Evolutionary conservation across 2,329 filamentous ascomycete species (phyloP).

Genomic region (Oidium heveae): DNA sequence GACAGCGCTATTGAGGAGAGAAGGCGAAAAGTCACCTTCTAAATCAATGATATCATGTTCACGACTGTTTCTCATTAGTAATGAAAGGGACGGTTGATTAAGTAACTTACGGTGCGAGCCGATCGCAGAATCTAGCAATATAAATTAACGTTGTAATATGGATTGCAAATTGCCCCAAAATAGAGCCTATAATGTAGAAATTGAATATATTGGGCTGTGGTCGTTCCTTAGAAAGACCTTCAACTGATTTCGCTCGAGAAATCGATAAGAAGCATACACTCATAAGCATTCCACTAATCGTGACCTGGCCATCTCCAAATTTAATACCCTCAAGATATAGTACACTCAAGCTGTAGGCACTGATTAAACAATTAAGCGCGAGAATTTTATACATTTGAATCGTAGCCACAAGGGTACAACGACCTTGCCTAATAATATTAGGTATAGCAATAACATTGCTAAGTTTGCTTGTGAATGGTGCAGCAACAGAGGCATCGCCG

Average conservation of each 20-base stretch:
- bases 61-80: constrained; percentile 14
- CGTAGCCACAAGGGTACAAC: constrained; percentile 89
- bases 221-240: constrained; percentile 84
- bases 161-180: constrained; percentile 88
- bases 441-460: constrained; percentile 91
- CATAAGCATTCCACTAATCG: constrained; percentile 98
- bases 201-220: constrained; percentile 99
- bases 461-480: constrained; percentile 92
- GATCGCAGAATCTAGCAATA: constrained; percentile 70
- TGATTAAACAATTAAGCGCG: constrained; percentile 90
- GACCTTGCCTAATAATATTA: constrained; percentile 93
- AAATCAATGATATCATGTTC: constrained; percentile 49
- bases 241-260: constrained; percentile 87
- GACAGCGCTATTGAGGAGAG: constrained; percentile 84
- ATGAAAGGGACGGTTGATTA: not conserved
- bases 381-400: constrained; percentile 99
- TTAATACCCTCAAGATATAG: constrained; percentile 97
- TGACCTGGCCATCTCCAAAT: constrained; percentile 94
- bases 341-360: constrained; percentile 87
- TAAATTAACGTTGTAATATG: constrained; percentile 90
- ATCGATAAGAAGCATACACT: constrained; percentile 97
- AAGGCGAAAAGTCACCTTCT: constrained; percentile 82
- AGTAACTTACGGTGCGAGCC: constrained; percentile 50
- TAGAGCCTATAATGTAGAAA: constrained; percentile 91
- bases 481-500: constrained; percentile 87